Percentiles rank a stretch among this genome's conserved stretches.
phyloP scores from a whole-genome alignment of 164 flowering plant species.

The Brasenia schreberi region DNA sequence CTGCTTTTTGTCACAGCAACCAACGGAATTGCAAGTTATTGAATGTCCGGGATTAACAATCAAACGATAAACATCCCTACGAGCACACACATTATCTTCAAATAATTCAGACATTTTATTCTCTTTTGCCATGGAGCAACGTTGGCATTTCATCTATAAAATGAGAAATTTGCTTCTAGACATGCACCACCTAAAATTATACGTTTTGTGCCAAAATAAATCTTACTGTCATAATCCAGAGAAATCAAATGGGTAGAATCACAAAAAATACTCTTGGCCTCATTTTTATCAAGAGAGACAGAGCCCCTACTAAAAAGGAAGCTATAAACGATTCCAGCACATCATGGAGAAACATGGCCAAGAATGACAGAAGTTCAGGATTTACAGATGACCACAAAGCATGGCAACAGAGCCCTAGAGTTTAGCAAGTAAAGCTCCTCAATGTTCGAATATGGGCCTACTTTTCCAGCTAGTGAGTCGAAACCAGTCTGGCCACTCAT shows the following conservation, averaged over 20 bases:
- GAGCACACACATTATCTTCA: background rate
- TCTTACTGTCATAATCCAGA: no score
- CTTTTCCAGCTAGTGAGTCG: constrained; percentile 79
- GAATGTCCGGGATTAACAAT: no score
- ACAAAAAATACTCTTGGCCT: no score
- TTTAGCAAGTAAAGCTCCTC: constrained; percentile 85
- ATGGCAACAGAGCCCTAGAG: constrained; percentile 85
- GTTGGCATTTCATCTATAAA: background rate
- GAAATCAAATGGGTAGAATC: no score
- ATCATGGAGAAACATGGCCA: background rate
- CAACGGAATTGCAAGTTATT: no score
- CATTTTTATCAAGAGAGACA: no score
- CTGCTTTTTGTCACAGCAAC: no score
- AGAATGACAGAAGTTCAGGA: constrained; percentile 22
- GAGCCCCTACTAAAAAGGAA: no score
- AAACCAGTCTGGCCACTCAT: constrained; percentile 48
- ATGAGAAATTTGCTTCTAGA: background rate
- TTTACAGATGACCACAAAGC: constrained; percentile 86
- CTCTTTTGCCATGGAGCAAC: background rate
- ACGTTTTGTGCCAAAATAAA: no score
- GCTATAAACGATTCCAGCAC: no score
- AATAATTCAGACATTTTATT: background rate
- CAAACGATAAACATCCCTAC: no score
- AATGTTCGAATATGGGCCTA: constrained; percentile 59
- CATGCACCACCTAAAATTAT: no score